Percentiles rank a stretch among this genome's conserved stretches.
Conservation (phyloP, 1,284 basidiomycete genomes). For the Cryptococcus floricola region DNA sequence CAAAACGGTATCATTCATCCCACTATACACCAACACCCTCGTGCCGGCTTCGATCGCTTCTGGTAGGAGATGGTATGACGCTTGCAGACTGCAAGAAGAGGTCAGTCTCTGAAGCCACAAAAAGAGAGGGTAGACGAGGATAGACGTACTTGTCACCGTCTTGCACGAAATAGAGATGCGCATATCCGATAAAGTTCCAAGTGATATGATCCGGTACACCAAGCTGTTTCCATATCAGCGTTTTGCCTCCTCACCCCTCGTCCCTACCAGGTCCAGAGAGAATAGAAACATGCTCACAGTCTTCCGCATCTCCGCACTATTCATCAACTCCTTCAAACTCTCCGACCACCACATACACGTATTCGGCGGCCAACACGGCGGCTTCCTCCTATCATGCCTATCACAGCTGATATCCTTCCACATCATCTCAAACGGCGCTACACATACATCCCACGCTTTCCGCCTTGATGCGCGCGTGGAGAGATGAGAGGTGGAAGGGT, state of each 20-base stretch:
- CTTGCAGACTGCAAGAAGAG: constrained; percentile 4
- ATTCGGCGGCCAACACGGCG: constrained; percentile 3
- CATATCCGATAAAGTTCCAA: constrained; percentile 6
- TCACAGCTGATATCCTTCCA: constrained; percentile 2
- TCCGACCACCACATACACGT: constrained; percentile 10
- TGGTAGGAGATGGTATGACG: constrained; percentile 5
- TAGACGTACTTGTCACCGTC: constrained; percentile 5
- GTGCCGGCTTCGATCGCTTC: constrained; percentile 8
- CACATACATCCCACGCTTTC: constrained; percentile 1
- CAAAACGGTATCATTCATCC: constrained; percentile 8
- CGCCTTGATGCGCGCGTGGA: constrained; percentile 1
- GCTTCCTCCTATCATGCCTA: constrained; percentile 2
- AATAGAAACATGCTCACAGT: constrained; percentile 1
- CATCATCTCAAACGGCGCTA: neutral
- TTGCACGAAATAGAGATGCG: constrained; percentile 1
- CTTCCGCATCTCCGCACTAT: constrained; percentile 1
- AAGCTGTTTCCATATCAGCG: neutral
- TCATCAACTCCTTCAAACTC: constrained; percentile 5
- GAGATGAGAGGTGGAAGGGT: neutral
- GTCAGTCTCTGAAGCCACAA: no score
- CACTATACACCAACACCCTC: constrained; percentile 8
- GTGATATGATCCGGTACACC: constrained; percentile 4
- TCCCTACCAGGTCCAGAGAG: no score
- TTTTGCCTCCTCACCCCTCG: no score
- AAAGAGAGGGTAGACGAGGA: neutral